Percentiles rank a stretch among this genome's conserved stretches.
phyloP scores from a whole-genome alignment of 805 yeast species.

The Blastobotrys attinorum region DNA sequence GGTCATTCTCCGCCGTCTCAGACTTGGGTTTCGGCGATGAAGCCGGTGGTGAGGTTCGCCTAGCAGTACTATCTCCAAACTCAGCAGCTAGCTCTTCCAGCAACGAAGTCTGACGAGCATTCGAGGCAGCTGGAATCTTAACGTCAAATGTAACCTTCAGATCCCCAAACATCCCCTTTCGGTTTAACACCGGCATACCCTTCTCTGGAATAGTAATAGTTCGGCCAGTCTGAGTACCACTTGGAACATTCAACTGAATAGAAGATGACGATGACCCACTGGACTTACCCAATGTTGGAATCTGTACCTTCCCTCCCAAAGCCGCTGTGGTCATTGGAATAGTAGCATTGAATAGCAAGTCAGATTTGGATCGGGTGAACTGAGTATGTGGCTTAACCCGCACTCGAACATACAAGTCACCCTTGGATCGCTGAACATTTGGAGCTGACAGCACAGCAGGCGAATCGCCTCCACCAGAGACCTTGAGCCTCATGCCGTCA shows the following conservation, averaged over 20 bases:
- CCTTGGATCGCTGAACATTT: slow-evolving; percentile 61
- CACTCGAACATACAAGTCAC: slow-evolving; percentile 81
- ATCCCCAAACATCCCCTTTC: slow-evolving; percentile 62
- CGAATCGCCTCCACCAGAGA: slow-evolving; percentile 84
- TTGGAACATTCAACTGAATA: slow-evolving; percentile 68
- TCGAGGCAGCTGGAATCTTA: slow-evolving; percentile 62
- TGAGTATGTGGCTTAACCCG: slow-evolving; percentile 66
- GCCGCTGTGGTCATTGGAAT: slow-evolving; percentile 95
- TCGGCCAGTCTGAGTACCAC: slow-evolving; percentile 77
- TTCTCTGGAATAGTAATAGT: slow-evolving; percentile 69
- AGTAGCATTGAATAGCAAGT: slow-evolving; percentile 55
- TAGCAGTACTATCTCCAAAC: slow-evolving; percentile 71
- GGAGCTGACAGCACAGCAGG: slow-evolving; percentile 72
- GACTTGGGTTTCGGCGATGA: no score
- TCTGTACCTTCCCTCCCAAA: slow-evolving; percentile 79
- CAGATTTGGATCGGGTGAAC: slow-evolving; percentile 59
- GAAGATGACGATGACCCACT: no score
- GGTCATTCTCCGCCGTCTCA: no score
- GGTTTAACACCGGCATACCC: slow-evolving; percentile 68
- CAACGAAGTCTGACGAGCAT: slow-evolving; percentile 78
- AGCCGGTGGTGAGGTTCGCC: no score
- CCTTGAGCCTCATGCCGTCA: slow-evolving; percentile 78
- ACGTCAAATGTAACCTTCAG: slow-evolving; percentile 69
- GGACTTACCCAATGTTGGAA: slow-evolving; percentile 69
- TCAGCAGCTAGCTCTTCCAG: slow-evolving; percentile 94